Evolutionary conservation across 805 yeast species (phyloP).

Genomic region (Candida patagonica): DNA sequence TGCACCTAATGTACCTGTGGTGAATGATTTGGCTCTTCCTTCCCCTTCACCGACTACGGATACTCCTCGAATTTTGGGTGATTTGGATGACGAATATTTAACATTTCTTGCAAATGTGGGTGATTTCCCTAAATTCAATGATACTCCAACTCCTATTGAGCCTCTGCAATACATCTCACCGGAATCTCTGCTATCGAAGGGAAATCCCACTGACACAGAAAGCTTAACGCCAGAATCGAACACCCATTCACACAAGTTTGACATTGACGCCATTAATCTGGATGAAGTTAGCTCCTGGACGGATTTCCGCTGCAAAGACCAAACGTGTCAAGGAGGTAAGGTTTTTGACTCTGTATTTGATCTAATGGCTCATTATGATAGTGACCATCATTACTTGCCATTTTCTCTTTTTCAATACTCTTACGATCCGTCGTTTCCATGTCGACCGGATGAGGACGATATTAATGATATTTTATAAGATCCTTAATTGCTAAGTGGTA

Average conservation of each 20-base stretch:
- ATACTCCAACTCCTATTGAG: too few species aligned
- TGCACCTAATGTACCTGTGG: neutral
- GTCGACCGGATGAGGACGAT: neutral
- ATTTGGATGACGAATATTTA: too few species aligned
- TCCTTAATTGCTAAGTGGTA: too few species aligned
- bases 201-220: neutral
- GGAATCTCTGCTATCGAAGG: neutral
- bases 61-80: neutral
- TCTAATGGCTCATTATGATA: conserved; percentile 2
- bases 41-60: neutral
- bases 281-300: neutral
- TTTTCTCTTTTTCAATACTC: neutral
- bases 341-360: neutral
- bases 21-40: neutral
- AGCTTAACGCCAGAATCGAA: neutral
- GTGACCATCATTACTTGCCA: conserved; percentile 1
- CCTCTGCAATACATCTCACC: neutral
- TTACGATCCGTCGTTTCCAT: neutral
- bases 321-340: neutral
- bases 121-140: too few species aligned
- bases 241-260: neutral
- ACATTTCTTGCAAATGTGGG: too few species aligned
- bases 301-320: conserved; percentile 1
- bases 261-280: too few species aligned
- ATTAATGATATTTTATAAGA: too few species aligned